phyloP scores from a whole-genome alignment of 2,329 filamentous ascomycete genomes.

The Xylaria multiplex region DNA sequence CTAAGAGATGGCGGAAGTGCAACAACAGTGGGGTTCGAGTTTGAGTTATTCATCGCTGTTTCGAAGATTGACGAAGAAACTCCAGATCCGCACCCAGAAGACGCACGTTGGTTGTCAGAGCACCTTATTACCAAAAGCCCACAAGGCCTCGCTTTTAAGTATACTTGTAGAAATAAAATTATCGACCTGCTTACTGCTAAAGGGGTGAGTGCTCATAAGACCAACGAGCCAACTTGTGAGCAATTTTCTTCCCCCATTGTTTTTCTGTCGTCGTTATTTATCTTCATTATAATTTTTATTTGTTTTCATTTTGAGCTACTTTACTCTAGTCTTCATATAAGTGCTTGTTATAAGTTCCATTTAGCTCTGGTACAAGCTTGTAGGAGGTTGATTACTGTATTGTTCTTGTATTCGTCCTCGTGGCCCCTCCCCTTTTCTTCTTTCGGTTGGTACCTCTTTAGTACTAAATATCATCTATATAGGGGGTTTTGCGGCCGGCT shows the following conservation, averaged over 20 bases:
- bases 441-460: neutral
- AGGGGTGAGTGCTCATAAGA: conserved; percentile 26
- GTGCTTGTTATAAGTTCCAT: too few species aligned
- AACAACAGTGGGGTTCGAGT: conserved; percentile 41
- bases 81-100: conserved; percentile 38
- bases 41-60: conserved; percentile 39
- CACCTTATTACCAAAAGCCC: neutral
- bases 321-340: too few species aligned
- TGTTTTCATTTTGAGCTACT: too few species aligned
- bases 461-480: neutral
- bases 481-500: neutral
- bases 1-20: neutral
- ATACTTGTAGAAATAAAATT: conserved; percentile 36
- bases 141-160: neutral
- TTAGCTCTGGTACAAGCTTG: too few species aligned
- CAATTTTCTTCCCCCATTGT: neutral
- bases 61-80: fast-evolving
- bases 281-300: too few species aligned
- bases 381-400: neutral
- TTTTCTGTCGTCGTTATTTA: neutral
- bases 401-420: neutral
- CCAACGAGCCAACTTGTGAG: neutral
- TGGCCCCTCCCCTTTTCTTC: neutral
- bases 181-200: conserved; percentile 28
- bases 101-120: conserved; percentile 30